phyloP scores from a whole-genome alignment of 2,329 filamentous ascomycete species.

The Exophiala sp. region DNA sequence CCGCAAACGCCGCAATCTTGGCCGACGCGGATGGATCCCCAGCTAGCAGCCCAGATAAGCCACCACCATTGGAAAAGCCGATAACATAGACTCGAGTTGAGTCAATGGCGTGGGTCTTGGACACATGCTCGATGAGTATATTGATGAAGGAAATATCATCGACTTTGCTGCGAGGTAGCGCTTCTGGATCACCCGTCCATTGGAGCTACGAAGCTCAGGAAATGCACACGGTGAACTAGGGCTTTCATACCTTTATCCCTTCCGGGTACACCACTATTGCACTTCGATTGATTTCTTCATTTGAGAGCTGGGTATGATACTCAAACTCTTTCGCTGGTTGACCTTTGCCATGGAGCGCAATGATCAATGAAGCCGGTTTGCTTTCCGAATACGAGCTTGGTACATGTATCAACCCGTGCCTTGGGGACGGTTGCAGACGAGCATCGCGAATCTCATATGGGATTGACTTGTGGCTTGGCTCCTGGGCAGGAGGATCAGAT shows the following conservation, averaged over 20 bases:
- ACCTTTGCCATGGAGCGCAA: not conserved
- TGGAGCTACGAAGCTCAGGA: slow-evolving; percentile 23
- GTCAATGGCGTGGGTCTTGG: slow-evolving; percentile 36
- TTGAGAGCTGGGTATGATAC: slow-evolving; percentile 1
- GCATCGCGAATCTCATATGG: not conserved
- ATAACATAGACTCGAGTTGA: slow-evolving; percentile 42
- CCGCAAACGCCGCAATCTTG: slow-evolving; percentile 49
- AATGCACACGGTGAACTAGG: not conserved
- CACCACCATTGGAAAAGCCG: slow-evolving; percentile 56
- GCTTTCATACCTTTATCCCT: slow-evolving; percentile 34
- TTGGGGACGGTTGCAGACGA: not conserved
- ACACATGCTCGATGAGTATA: slow-evolving; percentile 41
- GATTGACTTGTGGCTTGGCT: not conserved
- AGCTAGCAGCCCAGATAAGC: slow-evolving; percentile 47
- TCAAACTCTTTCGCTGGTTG: not conserved
- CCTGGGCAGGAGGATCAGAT: not conserved
- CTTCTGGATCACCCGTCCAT: slow-evolving; percentile 44
- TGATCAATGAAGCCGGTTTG: not conserved
- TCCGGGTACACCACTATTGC: slow-evolving; percentile 46
- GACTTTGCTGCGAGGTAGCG: slow-evolving; percentile 29
- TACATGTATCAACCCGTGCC: not conserved
- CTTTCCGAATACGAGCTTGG: not conserved
- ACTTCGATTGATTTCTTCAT: slow-evolving; percentile 21
- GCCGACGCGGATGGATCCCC: slow-evolving; percentile 37
- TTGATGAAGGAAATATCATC: slow-evolving; percentile 46